A percentile compares a stretch with the other conserved stretches of the same genome.
Conservation (phyloP, 2,329 filamentous ascomycete species). For the Chaetomium sp. region DNA sequence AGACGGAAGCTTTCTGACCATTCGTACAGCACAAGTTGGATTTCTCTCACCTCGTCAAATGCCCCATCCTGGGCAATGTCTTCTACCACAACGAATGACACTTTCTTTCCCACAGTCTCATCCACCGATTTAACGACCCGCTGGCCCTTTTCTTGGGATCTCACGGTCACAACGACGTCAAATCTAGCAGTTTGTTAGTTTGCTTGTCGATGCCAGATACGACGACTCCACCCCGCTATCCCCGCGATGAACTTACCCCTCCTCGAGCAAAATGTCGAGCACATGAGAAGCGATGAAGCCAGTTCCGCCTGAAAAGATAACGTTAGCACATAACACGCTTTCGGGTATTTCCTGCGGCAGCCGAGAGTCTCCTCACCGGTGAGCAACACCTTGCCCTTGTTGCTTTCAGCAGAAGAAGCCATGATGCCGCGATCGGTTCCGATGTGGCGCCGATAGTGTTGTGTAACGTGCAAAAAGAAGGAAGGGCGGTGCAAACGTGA, state of each 20-base stretch:
- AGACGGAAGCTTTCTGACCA: not conserved
- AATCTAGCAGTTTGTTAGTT: conserved; percentile 25
- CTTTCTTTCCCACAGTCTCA: conserved; percentile 34
- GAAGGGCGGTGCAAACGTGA: no score
- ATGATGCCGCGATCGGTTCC: not conserved
- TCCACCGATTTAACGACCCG: conserved; percentile 37
- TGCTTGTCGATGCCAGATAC: conserved; percentile 2
- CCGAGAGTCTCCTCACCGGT: conserved; percentile 18
- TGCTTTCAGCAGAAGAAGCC: not conserved
- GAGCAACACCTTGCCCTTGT: conserved; percentile 22
- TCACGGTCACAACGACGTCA: conserved; percentile 40
- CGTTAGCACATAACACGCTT: not conserved
- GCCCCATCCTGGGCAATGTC: conserved; percentile 65
- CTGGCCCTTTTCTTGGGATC: conserved; percentile 42
- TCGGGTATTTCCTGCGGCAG: not conserved
- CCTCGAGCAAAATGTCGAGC: conserved; percentile 40
- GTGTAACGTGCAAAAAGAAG: no score
- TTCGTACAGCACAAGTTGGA: not conserved
- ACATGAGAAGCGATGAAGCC: conserved; percentile 51
- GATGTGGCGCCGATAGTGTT: no score
- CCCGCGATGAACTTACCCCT: conserved; percentile 27
- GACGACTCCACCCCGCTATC: no score
- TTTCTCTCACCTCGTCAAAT: conserved; percentile 49
- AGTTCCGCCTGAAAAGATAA: conserved; percentile 36
- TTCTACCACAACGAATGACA: conserved; percentile 53